Evolutionary conservation across 2,329 filamentous ascomycete genomes (phyloP).

Genomic region (Ophioceras dolichostomum): DNA sequence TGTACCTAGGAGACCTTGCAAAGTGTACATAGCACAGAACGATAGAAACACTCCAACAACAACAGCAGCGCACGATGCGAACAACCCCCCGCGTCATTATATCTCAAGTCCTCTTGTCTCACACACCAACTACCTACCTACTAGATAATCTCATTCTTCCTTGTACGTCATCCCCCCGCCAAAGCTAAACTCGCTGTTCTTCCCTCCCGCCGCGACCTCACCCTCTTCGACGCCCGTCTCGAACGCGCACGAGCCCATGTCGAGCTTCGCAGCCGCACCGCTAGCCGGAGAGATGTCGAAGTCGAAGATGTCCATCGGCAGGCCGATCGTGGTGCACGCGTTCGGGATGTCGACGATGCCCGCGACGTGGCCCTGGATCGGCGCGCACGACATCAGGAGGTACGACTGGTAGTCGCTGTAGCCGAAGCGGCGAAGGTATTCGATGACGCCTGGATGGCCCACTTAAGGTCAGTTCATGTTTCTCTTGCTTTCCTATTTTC

Average conservation of each 20-base stretch:
- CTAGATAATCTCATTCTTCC: no score
- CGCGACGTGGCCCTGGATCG: slow-evolving; percentile 77
- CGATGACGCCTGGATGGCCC: slow-evolving; percentile 45
- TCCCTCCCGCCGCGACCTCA: slow-evolving; percentile 26
- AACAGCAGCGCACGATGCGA: no score
- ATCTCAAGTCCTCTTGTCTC: no score
- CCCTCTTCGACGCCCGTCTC: slow-evolving; percentile 33
- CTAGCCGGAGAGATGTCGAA: slow-evolving; percentile 69
- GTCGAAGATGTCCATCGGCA: slow-evolving; percentile 91
- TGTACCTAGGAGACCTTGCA: no score
- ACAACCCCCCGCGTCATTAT: no score
- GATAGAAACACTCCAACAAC: no score
- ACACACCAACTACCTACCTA: no score
- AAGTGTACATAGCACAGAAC: no score
- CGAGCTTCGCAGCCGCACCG: slow-evolving; percentile 34
- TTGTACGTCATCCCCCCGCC: slow-evolving; percentile 39
- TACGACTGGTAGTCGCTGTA: slow-evolving; percentile 70
- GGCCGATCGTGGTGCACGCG: slow-evolving; percentile 74
- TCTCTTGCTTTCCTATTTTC: no score
- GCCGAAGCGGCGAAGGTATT: slow-evolving; percentile 67
- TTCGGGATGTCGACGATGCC: slow-evolving; percentile 89
- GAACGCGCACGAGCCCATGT: slow-evolving; percentile 64
- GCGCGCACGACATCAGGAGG: slow-evolving; percentile 72
- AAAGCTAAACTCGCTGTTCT: slow-evolving; percentile 35
- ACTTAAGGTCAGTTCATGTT: no score